phyloP scores from a whole-genome alignment of 1,284 basidiomycete genomes.

The Fomitopsis betulina region DNA sequence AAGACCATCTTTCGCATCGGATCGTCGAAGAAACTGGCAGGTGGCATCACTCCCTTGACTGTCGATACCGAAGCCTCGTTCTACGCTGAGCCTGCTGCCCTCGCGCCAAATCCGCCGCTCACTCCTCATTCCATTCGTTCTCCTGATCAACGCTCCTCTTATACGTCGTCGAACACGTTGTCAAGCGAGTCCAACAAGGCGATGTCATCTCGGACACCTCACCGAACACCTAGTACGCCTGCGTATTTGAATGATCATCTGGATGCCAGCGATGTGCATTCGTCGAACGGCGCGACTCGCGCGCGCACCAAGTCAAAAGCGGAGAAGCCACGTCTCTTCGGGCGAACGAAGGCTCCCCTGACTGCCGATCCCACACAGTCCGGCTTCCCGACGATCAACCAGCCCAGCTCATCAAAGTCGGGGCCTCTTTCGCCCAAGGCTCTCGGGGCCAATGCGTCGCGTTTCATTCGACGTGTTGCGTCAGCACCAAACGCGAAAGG shows the following conservation, averaged over 20 bases:
- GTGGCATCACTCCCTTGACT: constrained; percentile 27
- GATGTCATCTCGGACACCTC: constrained; percentile 27
- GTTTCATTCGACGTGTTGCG: constrained; percentile 91
- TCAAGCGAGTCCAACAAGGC: constrained; percentile 59
- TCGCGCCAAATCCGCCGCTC: constrained; percentile 42
- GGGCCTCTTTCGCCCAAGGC: constrained; percentile 55
- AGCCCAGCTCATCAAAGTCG: constrained; percentile 33
- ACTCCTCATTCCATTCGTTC: constrained; percentile 44
- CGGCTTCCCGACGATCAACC: constrained; percentile 30
- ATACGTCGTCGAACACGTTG: constrained; percentile 65
- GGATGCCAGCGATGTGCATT: constrained; percentile 11
- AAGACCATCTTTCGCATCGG: constrained; percentile 59
- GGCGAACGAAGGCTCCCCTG: constrained; percentile 23
- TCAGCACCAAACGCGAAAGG: constrained; percentile 96
- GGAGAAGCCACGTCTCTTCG: constrained; percentile 44
- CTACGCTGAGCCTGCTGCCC: constrained; percentile 27
- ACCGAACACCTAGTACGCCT: constrained; percentile 25
- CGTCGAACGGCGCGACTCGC: constrained; percentile 30
- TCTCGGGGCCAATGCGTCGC: constrained; percentile 66
- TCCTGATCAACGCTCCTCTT: constrained; percentile 58
- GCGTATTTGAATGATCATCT: constrained; percentile 21
- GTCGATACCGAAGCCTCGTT: constrained; percentile 33
- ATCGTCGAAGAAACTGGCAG: constrained; percentile 44
- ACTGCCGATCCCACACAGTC: constrained; percentile 34
- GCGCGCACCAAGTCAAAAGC: constrained; percentile 57